A percentile compares a stretch with the other conserved stretches of the same genome.
phyloP scores from a whole-genome alignment of 305 asterid genomes.

The Coffea humblotiana region DNA sequence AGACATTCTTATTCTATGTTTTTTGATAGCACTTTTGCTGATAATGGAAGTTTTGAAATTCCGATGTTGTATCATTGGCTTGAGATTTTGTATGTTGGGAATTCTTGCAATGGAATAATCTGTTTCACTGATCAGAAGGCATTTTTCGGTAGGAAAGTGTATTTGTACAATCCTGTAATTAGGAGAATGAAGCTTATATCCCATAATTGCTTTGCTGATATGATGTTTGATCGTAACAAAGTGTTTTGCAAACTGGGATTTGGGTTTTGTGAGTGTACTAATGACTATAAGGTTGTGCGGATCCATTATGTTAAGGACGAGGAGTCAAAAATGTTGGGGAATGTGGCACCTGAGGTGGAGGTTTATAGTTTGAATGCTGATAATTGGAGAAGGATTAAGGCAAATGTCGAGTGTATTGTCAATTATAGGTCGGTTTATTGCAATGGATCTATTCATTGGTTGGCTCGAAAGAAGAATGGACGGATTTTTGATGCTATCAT shows the following conservation, averaged over 20 bases:
- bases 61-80: slow-evolving; percentile 17
- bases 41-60: not conserved
- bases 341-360: slow-evolving; percentile 6
- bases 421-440: slow-evolving; percentile 6
- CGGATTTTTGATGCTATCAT: slow-evolving; percentile 6
- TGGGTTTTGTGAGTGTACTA: slow-evolving; percentile 6
- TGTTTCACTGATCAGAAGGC: slow-evolving; percentile 8
- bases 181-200: slow-evolving; percentile 8
- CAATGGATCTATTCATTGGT: slow-evolving; percentile 12
- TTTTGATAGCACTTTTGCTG: not conserved
- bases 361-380: slow-evolving; percentile 8
- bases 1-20: slow-evolving; percentile 3
- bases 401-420: slow-evolving; percentile 6
- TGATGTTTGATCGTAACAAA: not conserved
- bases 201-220: slow-evolving; percentile 12
- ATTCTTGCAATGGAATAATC: slow-evolving; percentile 17
- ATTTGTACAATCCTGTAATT: slow-evolving; percentile 5
- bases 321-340: slow-evolving; percentile 6
- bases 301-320: slow-evolving; percentile 10
- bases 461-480: slow-evolving; percentile 6
- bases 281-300: slow-evolving; percentile 14
- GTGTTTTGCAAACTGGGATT: slow-evolving; percentile 9
- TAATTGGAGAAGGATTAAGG: slow-evolving; percentile 6
- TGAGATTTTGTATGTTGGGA: slow-evolving; percentile 9
- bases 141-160: slow-evolving; percentile 11